These are phyloP conservation scores for Pythium chondricola DNA, from an alignment of 352 stramenopile genomes.

Conservation along the genomic window DNA sequence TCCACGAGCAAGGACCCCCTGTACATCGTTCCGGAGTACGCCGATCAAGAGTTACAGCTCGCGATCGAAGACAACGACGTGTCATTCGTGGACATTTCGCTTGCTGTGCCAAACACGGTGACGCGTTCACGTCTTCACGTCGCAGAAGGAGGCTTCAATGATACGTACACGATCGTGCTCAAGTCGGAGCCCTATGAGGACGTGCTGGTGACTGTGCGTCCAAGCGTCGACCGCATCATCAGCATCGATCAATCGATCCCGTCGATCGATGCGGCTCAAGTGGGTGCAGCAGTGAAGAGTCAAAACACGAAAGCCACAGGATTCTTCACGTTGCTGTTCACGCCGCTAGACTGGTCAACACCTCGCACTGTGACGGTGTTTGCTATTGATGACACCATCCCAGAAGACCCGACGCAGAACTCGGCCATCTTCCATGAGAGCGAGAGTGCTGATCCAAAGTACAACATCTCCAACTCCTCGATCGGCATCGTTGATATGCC, in stretches of 20 bases:
- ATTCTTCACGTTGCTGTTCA: slow-evolving; percentile 48
- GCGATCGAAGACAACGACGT: slow-evolving; percentile 61
- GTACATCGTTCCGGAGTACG: slow-evolving; percentile 34
- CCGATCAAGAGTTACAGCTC: slow-evolving; percentile 19
- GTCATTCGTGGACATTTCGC: slow-evolving; percentile 55
- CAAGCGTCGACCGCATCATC: slow-evolving; percentile 36
- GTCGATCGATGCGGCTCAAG: slow-evolving; percentile 16
- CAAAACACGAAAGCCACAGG: not conserved
- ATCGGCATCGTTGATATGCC: slow-evolving; percentile 32
- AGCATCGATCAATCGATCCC: slow-evolving; percentile 26
- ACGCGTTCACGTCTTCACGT: slow-evolving; percentile 38
- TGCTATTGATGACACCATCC: slow-evolving; percentile 52
- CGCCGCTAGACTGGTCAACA: slow-evolving; percentile 48
- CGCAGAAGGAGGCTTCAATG: slow-evolving; percentile 71
- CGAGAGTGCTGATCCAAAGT: slow-evolving; percentile 40
- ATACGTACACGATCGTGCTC: slow-evolving; percentile 56
- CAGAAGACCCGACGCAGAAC: slow-evolving; percentile 54
- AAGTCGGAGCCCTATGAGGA: slow-evolving; percentile 61
- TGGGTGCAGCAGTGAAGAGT: slow-evolving; percentile 2
- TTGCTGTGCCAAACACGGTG: slow-evolving; percentile 12
- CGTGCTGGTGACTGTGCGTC: slow-evolving; percentile 35
- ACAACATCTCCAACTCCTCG: slow-evolving; percentile 57
- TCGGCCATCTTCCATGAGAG: slow-evolving; percentile 37
- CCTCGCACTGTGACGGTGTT: slow-evolving; percentile 41
- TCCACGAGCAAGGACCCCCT: slow-evolving; percentile 39